Evolutionary conservation across 169 alveolate species (phyloP).

Genomic region (Blepharisma undulans): DNA sequence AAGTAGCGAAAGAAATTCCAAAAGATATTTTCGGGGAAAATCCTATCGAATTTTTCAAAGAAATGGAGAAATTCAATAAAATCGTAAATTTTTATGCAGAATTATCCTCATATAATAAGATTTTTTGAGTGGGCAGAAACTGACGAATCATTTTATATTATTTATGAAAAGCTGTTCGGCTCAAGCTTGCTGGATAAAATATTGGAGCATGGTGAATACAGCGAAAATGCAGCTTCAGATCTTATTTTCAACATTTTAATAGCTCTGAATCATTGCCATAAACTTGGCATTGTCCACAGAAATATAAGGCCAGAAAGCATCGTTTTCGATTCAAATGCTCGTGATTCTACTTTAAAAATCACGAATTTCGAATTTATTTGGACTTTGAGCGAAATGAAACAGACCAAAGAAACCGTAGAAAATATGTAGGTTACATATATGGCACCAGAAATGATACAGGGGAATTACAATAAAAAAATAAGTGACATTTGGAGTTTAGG

Average conservation of each 20-base stretch:
- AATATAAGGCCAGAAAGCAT: neutral
- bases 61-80: neutral
- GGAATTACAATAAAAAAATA: constrained; percentile 45
- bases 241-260: neutral
- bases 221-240: neutral
- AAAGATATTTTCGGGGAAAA: neutral
- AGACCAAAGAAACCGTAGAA: neutral
- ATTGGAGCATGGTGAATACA: neutral
- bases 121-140: neutral
- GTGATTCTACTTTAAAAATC: neutral
- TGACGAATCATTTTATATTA: neutral
- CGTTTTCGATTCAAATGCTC: neutral
- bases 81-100: neutral
- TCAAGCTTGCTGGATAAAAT: neutral
- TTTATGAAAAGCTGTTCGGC: neutral
- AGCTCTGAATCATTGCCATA: neutral
- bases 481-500: constrained; percentile 89
- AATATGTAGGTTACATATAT: constrained; percentile 34
- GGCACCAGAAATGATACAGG: constrained; percentile 54
- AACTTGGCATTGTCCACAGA: neutral
- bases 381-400: neutral
- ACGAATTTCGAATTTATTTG: neutral
- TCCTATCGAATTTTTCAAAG: neutral
- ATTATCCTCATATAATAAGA: neutral
- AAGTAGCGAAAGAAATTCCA: neutral